Base-by-base conservation (phyloP, 768 basidiomycete species). In the Lactarius trivialis region DNA sequence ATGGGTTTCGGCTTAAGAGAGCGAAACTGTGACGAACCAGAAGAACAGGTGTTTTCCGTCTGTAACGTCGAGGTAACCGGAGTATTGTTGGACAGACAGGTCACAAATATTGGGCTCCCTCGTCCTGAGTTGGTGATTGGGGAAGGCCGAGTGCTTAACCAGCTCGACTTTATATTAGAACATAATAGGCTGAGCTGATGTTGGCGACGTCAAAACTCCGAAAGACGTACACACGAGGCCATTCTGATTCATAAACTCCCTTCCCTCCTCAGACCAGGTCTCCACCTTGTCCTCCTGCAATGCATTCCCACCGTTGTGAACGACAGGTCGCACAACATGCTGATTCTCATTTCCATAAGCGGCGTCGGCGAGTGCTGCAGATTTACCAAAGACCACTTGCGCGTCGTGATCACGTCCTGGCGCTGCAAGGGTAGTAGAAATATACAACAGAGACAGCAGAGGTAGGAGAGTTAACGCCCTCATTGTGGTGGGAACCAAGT, bases 171-270 rank as follows among this genome's bases (percentile, higher is more conserved):
- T 17, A 33, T 8, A 17, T 28, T n/a, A 36, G n/a, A 48, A 34
- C 3, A 17, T 21, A 36, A n/a, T 30, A 26, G 28, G 15, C 52
- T 49, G 37, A 51, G 28, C 12, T 19, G 8, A 39, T 19, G 7
- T 36, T 28, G 5, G 14, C 5, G 19, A 41, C 4, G 52, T 39
- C 12, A 52, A 6, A 36, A 34, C 8, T 39, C 14, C 26, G 19
- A 14, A 48, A 48, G 17, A 58, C 87, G 73, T 68, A 92, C 91
- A 92, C 48, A 82, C 74, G 34, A 91, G 68, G n/a, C 81, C 85
- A 55, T 88, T 79, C 75, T 90, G 82, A 71, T 84, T 82, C 60
- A 90, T 78, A 68, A 81, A 90, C 67, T 86, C 76, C 71, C 77
- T 81, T 21, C 86, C 88, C 26, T 82, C 73, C 58, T 85, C 79